Conservation (phyloP, 805 yeast genomes). For the Jamesozyma spencerorum region DNA sequence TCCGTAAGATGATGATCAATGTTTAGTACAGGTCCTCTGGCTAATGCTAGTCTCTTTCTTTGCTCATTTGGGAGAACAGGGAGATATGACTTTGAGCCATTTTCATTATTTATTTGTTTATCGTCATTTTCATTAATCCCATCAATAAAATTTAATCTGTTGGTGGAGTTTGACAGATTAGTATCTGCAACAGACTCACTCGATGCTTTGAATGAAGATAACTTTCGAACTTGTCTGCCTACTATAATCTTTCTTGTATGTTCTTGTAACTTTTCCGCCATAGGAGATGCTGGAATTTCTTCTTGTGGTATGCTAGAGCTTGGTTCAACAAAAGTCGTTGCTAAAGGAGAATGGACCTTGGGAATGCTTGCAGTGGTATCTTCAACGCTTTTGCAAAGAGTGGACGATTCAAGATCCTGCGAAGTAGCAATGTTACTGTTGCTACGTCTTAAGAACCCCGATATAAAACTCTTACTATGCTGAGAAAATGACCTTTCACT, state of each 20-base stretch:
- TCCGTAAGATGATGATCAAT: conserved; percentile 49
- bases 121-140: not conserved
- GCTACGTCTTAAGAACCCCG: conserved; percentile 1
- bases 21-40: conserved; percentile 75
- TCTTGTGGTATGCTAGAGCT: too few relatives aligned
- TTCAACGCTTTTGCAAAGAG: not conserved
- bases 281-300: too few relatives aligned
- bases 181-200: not conserved
- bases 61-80: conserved; percentile 42
- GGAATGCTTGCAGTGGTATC: not conserved
- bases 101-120: not conserved
- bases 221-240: not conserved
- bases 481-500: conserved; percentile 1
- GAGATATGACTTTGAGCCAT: not conserved
- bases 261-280: not conserved
- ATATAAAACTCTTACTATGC: conserved; percentile 2
- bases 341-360: too few relatives aligned
- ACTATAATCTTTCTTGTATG: conserved; percentile 1
- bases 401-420: not conserved
- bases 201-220: not conserved
- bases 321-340: not conserved
- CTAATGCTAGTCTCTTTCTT: conserved; percentile 68
- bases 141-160: not conserved
- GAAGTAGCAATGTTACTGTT: not conserved
- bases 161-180: not conserved